Evolutionary conservation across 2,329 filamentous ascomycete species (phyloP), one percentile per base, ranked within the genome.

Genomic region (Fusarium sororula): DNA sequence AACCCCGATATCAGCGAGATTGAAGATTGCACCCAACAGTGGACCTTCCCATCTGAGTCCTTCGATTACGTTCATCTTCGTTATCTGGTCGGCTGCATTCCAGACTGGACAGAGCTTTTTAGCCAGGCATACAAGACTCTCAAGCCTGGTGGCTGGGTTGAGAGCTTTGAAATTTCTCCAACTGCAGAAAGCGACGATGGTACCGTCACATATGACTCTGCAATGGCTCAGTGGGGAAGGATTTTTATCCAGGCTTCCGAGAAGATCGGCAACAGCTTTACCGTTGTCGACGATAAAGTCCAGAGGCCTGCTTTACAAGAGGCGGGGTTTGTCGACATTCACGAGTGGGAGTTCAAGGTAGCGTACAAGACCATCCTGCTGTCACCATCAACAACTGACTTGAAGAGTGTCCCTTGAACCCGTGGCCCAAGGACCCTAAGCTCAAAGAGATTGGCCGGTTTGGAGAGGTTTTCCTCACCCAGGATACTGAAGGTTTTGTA

Each of bases 291-390:
- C 22, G 47, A 50, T 32, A 32, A 50, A 24, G 47, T 50, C 15
- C 47, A 50, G 28, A 14, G 7, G 5, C 22, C 22, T 32, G 28
- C 47, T 10, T 50, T 50, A 13, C 5, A 50, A 32, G 28, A 50
- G 5, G 47, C 28, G 0, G 47, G 47, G 14, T 50, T 50, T 4
- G 47, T 50, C 0, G 47, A 32, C 2, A 24, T 50, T 13, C 47
- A 24, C 15, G 28, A 24, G 47, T 50, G 47, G 47, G 47, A 50
- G 11, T 32, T 50, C 0, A 50, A 50, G 47, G 47, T 50, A 50
- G 1, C 1, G 10, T 32, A n/a, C 7, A 15, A 28, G 7, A 0
- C 1, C 15, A n/a, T 24, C 13, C 3, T 32, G 7, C 15, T 18
- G 15, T 26, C 10, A 8, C 1, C 2, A 0, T 24, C 12, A 10